These are phyloP conservation scores for Penicillium oxalicum DNA, from an alignment of 2,329 filamentous ascomycete genomes.

Conservation along the genomic window DNA sequence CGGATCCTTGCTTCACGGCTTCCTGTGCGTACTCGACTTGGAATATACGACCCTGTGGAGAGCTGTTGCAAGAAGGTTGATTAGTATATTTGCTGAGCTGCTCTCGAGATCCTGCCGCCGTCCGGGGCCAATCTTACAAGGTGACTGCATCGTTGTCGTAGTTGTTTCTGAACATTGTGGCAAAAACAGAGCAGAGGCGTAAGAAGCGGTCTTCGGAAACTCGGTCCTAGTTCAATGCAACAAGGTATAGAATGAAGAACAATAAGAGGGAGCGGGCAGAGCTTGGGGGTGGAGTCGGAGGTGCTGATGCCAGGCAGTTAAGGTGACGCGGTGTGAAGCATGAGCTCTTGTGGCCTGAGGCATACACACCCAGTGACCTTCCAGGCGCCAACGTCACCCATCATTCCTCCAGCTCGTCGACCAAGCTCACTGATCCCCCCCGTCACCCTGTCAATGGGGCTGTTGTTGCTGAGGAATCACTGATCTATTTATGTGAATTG, in stretches of 20 bases:
- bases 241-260: conserved; percentile 11
- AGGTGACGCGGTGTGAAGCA: conserved; percentile 32
- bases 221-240: conserved; percentile 8
- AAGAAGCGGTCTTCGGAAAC: conserved; percentile 1
- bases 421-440: conserved; percentile 7
- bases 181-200: conserved; percentile 11
- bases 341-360: conserved; percentile 25
- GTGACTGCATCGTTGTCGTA: conserved; percentile 99
- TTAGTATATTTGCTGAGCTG: conserved; percentile 14
- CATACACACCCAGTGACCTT: conserved; percentile 21
- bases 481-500: conserved; percentile 2
- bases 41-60: conserved; percentile 97
- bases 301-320: conserved; percentile 27
- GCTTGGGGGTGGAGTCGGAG: conserved; percentile 16
- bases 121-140: conserved; percentile 59
- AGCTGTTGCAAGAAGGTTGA: conserved; percentile 52
- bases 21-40: conserved; percentile 99
- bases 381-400: conserved; percentile 29
- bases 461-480: conserved; percentile 5
- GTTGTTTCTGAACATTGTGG: conserved; percentile 97
- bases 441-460: conserved; percentile 16
- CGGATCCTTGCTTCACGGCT: conserved; percentile 97
- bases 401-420: conserved; percentile 11
- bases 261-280: conserved; percentile 13
- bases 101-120: conserved; percentile 4